Evolutionary conservation across 257 asterid species (phyloP), one percentile per base, ranked within the genome.

Genomic region (Solanum rostratum): DNA sequence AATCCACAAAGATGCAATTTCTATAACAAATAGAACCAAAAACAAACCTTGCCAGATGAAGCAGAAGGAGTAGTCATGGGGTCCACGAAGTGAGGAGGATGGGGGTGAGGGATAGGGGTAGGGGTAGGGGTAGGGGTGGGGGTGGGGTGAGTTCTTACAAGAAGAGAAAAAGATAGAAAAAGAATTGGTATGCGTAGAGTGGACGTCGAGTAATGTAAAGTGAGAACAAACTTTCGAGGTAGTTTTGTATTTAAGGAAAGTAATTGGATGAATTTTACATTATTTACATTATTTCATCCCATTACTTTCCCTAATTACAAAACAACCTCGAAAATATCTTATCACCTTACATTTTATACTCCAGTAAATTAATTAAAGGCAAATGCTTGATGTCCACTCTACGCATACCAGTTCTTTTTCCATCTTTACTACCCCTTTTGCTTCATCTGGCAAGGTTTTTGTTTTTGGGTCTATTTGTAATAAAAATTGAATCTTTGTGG

Each of bases 361-460:
- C 8, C 41, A 33, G 13, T 66, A 68, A 50, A 83, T 33, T 13
- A 66, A 63, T 37, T 29, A 29, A 66, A 33, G 37, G 37, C 37
- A 33, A 33, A 33, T 33, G 3, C 39, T 27, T n/a, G 80, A 83
- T 63, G 66, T 65, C 46, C 22, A 29, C 79, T 83, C 37, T 83
- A 68, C 85, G 81, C 54, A 66, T 22, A 37, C 84, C 33, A 16
- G 52, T 45, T 53, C 63, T 46, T 29, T 74, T 79, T 50, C 59
- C 33, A 10, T 50, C 62, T 29, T 57, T 74, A 79, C 85, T 65
- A 79, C 49, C 41, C 65, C 89, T 71, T 84, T 85, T 20, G 85
- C 83, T 66, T 84, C 89, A 45, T 79, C 89, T 66, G 83, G 85
- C 87, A 86, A 86, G 89, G 89, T 86, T 22, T n/a, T n/a, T 66